phyloP scores from a whole-genome alignment of 495 filamentous ascomycete species.

The Penicillium chermesinum region DNA sequence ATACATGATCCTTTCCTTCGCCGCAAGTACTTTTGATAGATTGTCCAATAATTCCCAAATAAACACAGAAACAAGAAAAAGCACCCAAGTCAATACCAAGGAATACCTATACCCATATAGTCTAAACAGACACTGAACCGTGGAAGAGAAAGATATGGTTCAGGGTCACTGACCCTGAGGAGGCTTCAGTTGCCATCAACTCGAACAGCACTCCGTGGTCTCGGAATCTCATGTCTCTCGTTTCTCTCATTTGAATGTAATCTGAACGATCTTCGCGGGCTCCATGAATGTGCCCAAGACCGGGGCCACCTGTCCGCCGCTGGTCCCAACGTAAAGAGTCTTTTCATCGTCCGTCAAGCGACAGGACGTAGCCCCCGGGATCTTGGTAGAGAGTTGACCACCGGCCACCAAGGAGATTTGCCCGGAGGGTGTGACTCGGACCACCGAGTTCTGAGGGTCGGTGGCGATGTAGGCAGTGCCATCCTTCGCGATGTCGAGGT shows the following conservation, averaged over 20 bases:
- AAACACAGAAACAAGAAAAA: no score
- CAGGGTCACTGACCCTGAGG: no score
- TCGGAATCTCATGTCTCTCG: not conserved
- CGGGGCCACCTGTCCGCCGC: conserved; percentile 25
- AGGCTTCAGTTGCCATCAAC: no score
- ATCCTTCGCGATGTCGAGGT: conserved; percentile 28
- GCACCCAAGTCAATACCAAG: no score
- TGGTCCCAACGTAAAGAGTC: conserved; percentile 26
- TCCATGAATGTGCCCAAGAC: conserved; percentile 26
- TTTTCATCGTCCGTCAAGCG: conserved; percentile 20
- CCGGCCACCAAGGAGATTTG: conserved; percentile 24
- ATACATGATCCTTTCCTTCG: no score
- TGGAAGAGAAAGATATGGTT: no score
- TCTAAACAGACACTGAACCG: no score
- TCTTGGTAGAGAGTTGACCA: conserved; percentile 21
- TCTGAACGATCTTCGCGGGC: conserved; percentile 27
- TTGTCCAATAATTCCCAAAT: no score
- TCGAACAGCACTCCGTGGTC: no score
- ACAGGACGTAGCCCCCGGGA: conserved; percentile 24
- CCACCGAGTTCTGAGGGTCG: conserved; percentile 23
- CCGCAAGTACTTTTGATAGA: no score
- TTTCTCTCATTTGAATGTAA: conserved; percentile 8
- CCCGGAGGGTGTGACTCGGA: conserved; percentile 22
- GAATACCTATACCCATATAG: no score
- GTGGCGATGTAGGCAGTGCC: conserved; percentile 36